Evolutionary conservation across 495 filamentous ascomycete species (phyloP).

Genomic region (Neurospora terricola): DNA sequence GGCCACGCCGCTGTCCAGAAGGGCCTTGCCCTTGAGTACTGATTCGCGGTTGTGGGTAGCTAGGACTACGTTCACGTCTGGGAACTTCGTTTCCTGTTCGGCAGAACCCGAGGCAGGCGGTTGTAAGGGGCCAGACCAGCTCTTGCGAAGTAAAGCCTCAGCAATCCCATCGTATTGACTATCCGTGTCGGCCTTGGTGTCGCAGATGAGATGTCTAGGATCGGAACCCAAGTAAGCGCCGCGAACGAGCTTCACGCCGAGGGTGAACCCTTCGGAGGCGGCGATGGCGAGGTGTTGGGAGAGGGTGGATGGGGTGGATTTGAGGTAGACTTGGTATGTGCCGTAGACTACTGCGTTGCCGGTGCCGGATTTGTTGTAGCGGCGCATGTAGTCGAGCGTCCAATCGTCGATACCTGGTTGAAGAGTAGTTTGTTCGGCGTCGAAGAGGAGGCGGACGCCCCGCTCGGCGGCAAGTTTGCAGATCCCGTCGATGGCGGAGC

Average conservation of each 20-base stretch:
- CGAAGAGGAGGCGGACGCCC: conserved; percentile 70
- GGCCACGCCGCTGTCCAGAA: conserved; percentile 18
- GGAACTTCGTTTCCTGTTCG: conserved; percentile 38
- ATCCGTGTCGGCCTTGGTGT: conserved; percentile 71
- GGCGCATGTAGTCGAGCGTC: conserved; percentile 67
- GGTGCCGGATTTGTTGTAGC: conserved; percentile 49
- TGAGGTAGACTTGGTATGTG: conserved; percentile 74
- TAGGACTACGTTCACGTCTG: conserved; percentile 60
- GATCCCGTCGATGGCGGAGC: conserved; percentile 58
- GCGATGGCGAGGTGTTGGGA: conserved; percentile 58
- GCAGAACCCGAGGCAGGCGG: conserved; percentile 20
- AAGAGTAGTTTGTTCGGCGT: conserved; percentile 76
- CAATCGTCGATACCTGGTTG: conserved; percentile 81
- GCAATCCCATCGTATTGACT: conserved; percentile 30
- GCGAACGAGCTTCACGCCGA: conserved; percentile 86
- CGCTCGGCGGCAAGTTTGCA: conserved; percentile 65
- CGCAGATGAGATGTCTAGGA: conserved; percentile 66
- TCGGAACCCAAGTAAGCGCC: conserved; percentile 83
- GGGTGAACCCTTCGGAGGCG: conserved; percentile 55
- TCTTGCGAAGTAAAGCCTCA: conserved; percentile 25
- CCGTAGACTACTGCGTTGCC: conserved; percentile 51
- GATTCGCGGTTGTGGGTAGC: conserved; percentile 90
- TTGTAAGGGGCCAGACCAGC: conserved; percentile 41
- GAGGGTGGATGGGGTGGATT: conserved; percentile 55
- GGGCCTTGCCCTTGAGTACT: conserved; percentile 54